Evolutionary conservation across 345 rosid genomes (phyloP).

Genomic region (Eucalyptus sideroxylon): DNA sequence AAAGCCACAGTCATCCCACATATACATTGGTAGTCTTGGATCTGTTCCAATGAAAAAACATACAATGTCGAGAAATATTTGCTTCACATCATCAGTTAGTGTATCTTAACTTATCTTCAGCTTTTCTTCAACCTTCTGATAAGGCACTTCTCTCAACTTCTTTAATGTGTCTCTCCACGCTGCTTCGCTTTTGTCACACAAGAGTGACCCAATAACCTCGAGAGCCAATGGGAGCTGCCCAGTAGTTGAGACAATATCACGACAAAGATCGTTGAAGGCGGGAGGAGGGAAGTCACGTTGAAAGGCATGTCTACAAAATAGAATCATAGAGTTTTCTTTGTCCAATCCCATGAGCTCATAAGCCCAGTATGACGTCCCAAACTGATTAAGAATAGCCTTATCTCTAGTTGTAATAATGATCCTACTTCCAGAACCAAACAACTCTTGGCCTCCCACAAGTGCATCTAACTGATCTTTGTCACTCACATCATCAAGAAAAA

Average conservation of each 20-base stretch:
- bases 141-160: neutral
- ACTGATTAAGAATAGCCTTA: neutral
- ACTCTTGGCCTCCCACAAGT: neutral
- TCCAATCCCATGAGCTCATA: neutral
- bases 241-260: neutral
- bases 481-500: neutral
- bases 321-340: neutral
- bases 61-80: neutral
- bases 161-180: neutral
- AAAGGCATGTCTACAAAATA: neutral
- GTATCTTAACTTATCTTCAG: too few relatives aligned
- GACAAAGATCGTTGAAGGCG: neutral
- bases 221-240: neutral
- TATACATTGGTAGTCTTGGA: neutral
- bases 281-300: neutral
- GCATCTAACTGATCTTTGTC: neutral
- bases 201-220: neutral
- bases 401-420: neutral
- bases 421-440: neutral
- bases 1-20: neutral
- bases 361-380: neutral
- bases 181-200: neutral
- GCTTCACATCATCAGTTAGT: rapidly evolving
- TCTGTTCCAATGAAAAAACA: neutral
- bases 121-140: too few relatives aligned